Evolutionary conservation across 1,284 basidiomycete species (phyloP), one percentile per base, ranked within the genome.

Genomic region (Fomitopsis pinicola): DNA sequence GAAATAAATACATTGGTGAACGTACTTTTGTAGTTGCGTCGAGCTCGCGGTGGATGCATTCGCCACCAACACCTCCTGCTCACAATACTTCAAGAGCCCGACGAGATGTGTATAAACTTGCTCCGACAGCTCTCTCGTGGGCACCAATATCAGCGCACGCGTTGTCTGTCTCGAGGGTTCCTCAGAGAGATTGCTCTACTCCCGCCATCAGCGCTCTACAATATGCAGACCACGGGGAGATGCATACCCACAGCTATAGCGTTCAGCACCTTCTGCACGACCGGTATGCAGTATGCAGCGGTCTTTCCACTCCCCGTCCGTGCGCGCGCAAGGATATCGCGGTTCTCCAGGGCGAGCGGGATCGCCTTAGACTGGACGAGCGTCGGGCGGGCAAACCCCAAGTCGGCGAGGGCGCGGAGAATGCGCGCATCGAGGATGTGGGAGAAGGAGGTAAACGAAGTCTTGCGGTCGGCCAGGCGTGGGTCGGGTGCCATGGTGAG

Each of bases 221-320:
- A 48, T 15, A 26, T 14, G 30, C 5, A n/a, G 17, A 22, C 35
- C 55, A 22, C 14, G 26, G 30, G 14, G n/a, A 40, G 44, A 64
- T 61, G 65, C 73, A 69, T 67, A 86, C 89, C 77, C 75, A 91
- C 92, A 72, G 78, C 78, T 82, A 97, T 97, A 5, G 84, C 82
- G 65, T 83, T 86, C 57, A 99, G 72, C 36, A 99, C 88, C 73
- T 94, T 96, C 73, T 99, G 97, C 0, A 95, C 79, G 17, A 96
- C 76, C 0, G 97, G 97, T 5, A 99, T 84, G 64, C 89, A 94
- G 74, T 99, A 99, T 3, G 97, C 95, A 1, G 94, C 92, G 0
- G 97, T 99, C 80, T 99, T 99, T 53, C 97, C 97, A 62, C 92
- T 95, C 14, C 97, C 97, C 1, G 97, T 99, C 42, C 94, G 85